Evolutionary conservation across 306 rosid genomes (phyloP), one percentile per base, ranked within the genome.

Genomic region (Castanea mollissima): DNA sequence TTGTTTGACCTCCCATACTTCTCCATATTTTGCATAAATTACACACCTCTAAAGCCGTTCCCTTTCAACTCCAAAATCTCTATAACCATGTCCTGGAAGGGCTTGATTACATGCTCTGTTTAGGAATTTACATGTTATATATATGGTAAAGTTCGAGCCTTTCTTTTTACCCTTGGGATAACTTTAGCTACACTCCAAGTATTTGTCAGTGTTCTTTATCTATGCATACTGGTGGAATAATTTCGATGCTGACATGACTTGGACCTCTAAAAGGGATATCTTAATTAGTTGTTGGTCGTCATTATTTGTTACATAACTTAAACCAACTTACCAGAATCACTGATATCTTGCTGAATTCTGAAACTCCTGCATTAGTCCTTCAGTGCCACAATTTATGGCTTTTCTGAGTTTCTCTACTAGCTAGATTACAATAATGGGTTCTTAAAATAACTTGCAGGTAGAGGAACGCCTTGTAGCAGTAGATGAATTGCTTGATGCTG

Each of bases 401-500:
- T 67, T 32, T 23, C 23, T 23, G 23, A 23, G 23, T 23, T 23
- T 67, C 52, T 18, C 51, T 18, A 7, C 72, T 14, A 1, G 23
- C 51, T 46, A 16, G 70, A 64, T 64, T 16, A 64, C 20, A 59
- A 59, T 59, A 14, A 1, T 18, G 16, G 29, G n/a, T 31, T 83
- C 76, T 55, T 80, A 64, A 77, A 51, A 77, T 71, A 71, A 75
- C 27, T 20, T 83, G 87, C 86, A 95, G 99, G 99, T 92, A 73
- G 99, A 95, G 89, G 99, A 95, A 79, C 96, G 99, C 41, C 75
- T 55, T 27, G 98, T 95, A 81, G 76, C 87, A 0, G 99, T 95
- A 80, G 96, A 95, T 75, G 99, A 95, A 79, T 86, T 95, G 85
- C 89, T 95, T 19, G 94, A 85, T 11, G 99, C 99, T 23, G 98